Conservation (phyloP, 805 yeast genomes). For the Naumovozyma dairenensis region DNA sequence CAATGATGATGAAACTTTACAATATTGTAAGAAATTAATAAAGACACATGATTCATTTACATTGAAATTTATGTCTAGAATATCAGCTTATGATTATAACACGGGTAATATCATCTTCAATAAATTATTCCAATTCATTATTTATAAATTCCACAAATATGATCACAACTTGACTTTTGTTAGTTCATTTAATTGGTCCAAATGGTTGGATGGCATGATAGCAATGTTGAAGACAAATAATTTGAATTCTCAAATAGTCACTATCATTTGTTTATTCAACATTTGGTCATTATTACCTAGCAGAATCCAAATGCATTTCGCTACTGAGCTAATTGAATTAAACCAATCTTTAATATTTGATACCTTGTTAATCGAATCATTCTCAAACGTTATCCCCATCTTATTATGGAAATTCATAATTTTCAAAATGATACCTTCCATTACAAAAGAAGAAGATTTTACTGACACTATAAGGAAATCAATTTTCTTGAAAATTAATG, state of each 20-base stretch:
- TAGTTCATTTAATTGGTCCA: slow-evolving; percentile 19
- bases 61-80: slow-evolving; percentile 12
- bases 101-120: slow-evolving; percentile 23
- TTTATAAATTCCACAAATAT: slow-evolving; percentile 13
- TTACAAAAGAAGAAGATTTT: too few species aligned
- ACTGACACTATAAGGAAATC: too few species aligned
- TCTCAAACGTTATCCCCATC: too few species aligned
- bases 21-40: slow-evolving; percentile 6
- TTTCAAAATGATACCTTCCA: too few species aligned
- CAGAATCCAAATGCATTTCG: slow-evolving; percentile 4
- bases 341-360: slow-evolving; percentile 6
- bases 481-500: too few species aligned
- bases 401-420: too few species aligned
- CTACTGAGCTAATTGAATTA: slow-evolving; percentile 9
- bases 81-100: slow-evolving; percentile 22
- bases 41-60: slow-evolving; percentile 18
- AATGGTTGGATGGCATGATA: slow-evolving; percentile 19
- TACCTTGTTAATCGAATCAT: slow-evolving; percentile 7
- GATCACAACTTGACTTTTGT: too few species aligned
- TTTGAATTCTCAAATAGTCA: slow-evolving; percentile 18
- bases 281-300: slow-evolving; percentile 20
- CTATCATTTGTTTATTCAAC: slow-evolving; percentile 21
- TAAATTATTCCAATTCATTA: slow-evolving; percentile 17
- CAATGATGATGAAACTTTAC: background rate
- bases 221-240: slow-evolving; percentile 20